These are phyloP conservation scores for Gilbertella persicaria DNA, from an alignment of 371 early-diverging fungal species.

Conservation along the genomic window DNA sequence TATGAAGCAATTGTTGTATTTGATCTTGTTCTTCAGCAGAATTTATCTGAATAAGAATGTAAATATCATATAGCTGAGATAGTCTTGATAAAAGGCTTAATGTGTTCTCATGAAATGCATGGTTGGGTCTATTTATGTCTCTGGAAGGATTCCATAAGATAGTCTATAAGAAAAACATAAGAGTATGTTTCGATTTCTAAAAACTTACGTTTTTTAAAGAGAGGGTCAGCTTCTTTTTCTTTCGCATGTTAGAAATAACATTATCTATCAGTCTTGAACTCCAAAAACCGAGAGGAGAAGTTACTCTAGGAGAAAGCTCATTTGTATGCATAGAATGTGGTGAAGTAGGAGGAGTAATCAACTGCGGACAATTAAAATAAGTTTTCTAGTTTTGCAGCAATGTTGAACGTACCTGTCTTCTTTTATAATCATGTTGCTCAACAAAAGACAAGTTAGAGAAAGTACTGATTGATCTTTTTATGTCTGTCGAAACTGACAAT, in stretches of 20 bases:
- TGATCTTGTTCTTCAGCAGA: constrained; percentile 34
- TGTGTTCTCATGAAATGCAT: constrained; percentile 48
- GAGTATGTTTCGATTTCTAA: neutral
- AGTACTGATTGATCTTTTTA: constrained; percentile 16
- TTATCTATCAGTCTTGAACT: constrained; percentile 34
- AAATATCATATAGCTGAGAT: constrained; percentile 38
- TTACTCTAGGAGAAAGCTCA: constrained; percentile 3
- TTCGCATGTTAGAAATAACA: constrained; percentile 22
- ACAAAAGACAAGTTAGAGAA: constrained; percentile 12
- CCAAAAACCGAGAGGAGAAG: constrained; percentile 21
- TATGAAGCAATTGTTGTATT: constrained; percentile 31
- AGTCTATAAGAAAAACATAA: constrained; percentile 25
- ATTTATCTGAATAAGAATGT: constrained; percentile 40
- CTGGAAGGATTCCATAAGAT: constrained; percentile 52
- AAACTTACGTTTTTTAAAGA: constrained; percentile 47
- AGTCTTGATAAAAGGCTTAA: constrained; percentile 24
- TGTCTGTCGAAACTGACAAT: neutral
- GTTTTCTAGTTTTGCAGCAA: neutral
- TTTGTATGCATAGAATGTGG: constrained; percentile 1
- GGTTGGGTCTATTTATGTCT: constrained; percentile 45
- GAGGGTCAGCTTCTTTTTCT: constrained; percentile 33
- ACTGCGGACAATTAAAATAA: neutral
- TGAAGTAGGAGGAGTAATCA: constrained; percentile 18
- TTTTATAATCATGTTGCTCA: no score
- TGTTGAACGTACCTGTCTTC: constrained; percentile 3